Conservation (phyloP, 1,284 basidiomycete species). For the Cutaneotrichosporon sp. region DNA sequence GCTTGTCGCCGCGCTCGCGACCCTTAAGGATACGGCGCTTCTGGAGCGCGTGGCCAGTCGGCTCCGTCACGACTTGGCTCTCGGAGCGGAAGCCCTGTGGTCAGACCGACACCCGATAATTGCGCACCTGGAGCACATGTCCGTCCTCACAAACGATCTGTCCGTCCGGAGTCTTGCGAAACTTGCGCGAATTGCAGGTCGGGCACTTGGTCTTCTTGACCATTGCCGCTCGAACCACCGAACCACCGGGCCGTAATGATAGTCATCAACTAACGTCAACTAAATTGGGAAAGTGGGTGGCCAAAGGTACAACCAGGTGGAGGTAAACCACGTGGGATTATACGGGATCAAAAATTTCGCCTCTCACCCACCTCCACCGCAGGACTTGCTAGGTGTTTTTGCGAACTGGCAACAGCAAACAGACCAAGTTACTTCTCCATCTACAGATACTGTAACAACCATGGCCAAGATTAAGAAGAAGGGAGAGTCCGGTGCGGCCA, state of each 20-base stretch:
- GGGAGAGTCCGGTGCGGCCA: constrained; percentile 90
- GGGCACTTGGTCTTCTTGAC: constrained; percentile 46
- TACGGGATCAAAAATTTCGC: constrained; percentile 28
- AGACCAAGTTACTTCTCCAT: constrained; percentile 1
- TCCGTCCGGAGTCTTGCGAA: constrained; percentile 39
- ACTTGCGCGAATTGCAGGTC: constrained; percentile 48
- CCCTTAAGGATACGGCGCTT: constrained; percentile 33
- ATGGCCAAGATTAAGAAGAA: constrained; percentile 90
- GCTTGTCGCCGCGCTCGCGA: constrained; percentile 33
- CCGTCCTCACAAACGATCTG: constrained; percentile 51
- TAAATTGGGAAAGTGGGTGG: constrained; percentile 4
- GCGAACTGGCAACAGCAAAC: background rate
- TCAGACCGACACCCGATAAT: background rate
- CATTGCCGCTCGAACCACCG: background rate
- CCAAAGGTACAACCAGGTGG: constrained; percentile 14
- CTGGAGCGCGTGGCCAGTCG: constrained; percentile 35
- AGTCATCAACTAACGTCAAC: background rate
- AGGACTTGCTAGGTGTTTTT: background rate
- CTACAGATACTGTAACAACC: constrained; percentile 11
- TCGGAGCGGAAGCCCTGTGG: constrained; percentile 48
- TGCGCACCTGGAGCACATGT: constrained; percentile 49
- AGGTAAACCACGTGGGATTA: constrained; percentile 22
- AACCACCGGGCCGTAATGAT: background rate
- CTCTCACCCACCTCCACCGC: background rate
- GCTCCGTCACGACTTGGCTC: constrained; percentile 38